These are phyloP conservation scores for Gracilaria gracilis DNA, from an alignment of 23 red algal genomes.

Conservation along the genomic window DNA sequence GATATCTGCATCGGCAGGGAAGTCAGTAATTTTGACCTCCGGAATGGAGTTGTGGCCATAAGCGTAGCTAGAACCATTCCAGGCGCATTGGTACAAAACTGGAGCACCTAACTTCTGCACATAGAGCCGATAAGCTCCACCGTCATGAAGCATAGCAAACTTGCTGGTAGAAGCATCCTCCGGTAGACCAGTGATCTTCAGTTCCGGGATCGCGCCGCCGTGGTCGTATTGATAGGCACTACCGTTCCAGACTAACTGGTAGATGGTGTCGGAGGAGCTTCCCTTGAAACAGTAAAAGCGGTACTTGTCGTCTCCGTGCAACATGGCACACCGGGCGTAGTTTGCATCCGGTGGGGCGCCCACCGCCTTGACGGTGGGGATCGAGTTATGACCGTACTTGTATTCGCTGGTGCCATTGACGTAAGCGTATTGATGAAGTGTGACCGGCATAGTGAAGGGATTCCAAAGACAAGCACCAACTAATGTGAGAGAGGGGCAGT, in stretches of 20 bases:
- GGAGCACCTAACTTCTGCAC: background rate
- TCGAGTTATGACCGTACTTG: background rate
- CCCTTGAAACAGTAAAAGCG: slow-evolving; percentile 34
- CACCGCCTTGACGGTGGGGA: background rate
- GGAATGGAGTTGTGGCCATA: slow-evolving; percentile 9
- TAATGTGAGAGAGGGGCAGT: no score
- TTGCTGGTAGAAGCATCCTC: background rate
- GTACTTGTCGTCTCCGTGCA: slow-evolving; percentile 3
- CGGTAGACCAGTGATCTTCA: slow-evolving; percentile 8
- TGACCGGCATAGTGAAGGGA: background rate
- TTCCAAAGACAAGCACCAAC: no score
- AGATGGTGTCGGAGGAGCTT: slow-evolving; percentile 6
- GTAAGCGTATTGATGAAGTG: background rate
- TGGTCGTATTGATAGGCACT: slow-evolving; percentile 2
- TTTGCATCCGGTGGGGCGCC: background rate
- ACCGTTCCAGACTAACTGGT: slow-evolving; percentile 17
- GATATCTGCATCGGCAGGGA: background rate
- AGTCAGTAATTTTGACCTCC: background rate
- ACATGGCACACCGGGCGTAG: background rate
- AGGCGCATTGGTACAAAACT: slow-evolving; percentile 13
- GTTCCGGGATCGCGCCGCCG: background rate
- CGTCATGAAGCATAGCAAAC: slow-evolving; percentile 16
- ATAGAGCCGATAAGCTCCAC: background rate
- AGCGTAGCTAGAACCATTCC: slow-evolving; percentile 8
- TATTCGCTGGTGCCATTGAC: background rate